Base-by-base conservation (phyloP, 225 moss, liverwort and hornwort species). In the Sphagnum tenellum region DNA sequence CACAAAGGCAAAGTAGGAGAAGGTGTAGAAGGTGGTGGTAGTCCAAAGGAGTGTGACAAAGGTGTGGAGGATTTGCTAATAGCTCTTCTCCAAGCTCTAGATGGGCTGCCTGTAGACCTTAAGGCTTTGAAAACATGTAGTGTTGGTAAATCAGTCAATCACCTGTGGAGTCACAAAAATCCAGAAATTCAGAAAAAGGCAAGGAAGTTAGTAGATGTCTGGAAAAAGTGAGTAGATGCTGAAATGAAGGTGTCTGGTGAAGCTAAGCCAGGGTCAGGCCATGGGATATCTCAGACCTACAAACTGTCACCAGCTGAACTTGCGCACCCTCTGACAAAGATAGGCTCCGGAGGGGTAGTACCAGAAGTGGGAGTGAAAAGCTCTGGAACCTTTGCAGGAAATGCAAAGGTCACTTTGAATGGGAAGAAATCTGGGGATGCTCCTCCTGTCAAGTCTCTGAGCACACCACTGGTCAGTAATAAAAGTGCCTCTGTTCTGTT, bases 1-100 rank as follows among this genome's bases (percentile, higher is more conserved):
- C 96, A 98, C 56, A 92, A 92, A 82, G 96, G 92, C 50, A 92
- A 89, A 71, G 90, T 83, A 67, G 96, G 96, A 56, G 96, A 98
- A 29, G 29, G 29, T 29, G 29, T 29, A 29, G 29, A 29, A 29
- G 29, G 29, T 66, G 88, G 81, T 45, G 93, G 92, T 64, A 98
- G 96, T 81, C 96, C 96, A 1, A 89, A 90, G 72, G 96, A 98
- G 72, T 90, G 92, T 60, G 96, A 92, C 55, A 98, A 98, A 69
- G 82, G 85, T 68, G 87, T 90, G 45, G 96, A 98, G 72, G 96
- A 98, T 58, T 75, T 98, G 66, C 75, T 98, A 13, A 46, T 90
- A 64, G 88, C 88, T 45, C 76, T 98, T 52, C 83, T 98, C 50
- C 82, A 88, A 63, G 96, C 96, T 44, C 72, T 98, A 64, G 96